Evolutionary conservation across 2,329 filamentous ascomycete genomes (phyloP).

Genomic region (Xylogone sp.): DNA sequence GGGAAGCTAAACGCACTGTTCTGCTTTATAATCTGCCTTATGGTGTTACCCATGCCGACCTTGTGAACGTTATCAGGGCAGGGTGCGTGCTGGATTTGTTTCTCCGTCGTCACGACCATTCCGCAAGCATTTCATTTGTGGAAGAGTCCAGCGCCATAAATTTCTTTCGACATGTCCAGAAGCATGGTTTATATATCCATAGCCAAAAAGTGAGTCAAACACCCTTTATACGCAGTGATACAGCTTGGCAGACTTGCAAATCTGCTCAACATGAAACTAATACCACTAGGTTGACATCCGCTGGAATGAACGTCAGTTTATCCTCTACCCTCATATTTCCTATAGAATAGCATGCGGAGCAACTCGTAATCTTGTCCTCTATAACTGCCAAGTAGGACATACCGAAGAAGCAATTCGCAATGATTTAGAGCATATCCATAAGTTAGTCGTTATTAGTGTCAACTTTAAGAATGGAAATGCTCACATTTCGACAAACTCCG

Average conservation of each 20-base stretch:
- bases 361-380: conserved; percentile 70
- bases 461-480: conserved; percentile 55
- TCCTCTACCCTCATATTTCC: conserved; percentile 57
- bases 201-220: conserved; percentile 56
- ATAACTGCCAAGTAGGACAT: conserved; percentile 51
- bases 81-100: conserved; percentile 68
- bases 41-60: conserved; percentile 59
- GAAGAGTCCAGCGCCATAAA: conserved; percentile 56
- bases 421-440: conserved; percentile 80
- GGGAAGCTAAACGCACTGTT: conserved; percentile 50
- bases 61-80: conserved; percentile 62
- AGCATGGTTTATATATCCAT: conserved; percentile 64
- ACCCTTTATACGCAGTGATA: too few relatives aligned
- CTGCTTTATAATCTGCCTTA: conserved; percentile 59
- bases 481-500: conserved; percentile 71
- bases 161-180: conserved; percentile 62
- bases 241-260: too few relatives aligned
- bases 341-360: conserved; percentile 63
- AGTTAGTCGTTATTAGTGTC: conserved; percentile 66
- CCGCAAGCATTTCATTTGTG: conserved; percentile 67
- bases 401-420: conserved; percentile 63
- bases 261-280: not conserved
- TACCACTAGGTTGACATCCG: conserved; percentile 55
- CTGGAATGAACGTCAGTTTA: conserved; percentile 71
- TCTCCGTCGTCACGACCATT: conserved; percentile 53